Base-by-base conservation (phyloP, 2,329 filamentous ascomycete species). In the Aspergillus tamarii region DNA sequence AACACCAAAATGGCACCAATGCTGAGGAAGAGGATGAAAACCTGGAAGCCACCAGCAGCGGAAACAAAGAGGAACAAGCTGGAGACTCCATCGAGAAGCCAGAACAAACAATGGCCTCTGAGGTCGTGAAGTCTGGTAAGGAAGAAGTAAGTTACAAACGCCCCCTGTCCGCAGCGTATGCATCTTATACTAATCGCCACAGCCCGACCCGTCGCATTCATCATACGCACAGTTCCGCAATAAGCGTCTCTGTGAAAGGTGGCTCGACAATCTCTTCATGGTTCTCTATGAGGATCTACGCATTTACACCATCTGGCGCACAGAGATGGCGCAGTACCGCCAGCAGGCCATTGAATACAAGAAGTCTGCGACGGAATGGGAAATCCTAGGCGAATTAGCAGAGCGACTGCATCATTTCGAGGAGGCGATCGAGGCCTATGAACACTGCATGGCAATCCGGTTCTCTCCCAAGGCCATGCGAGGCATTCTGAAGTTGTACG, bases 221-320 rank as follows among this genome's bases (percentile, higher is more conserved):
- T 85, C 91, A 69, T 91, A 96, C 70, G 94, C 93, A 8, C 92
- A 94, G 71, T 93, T 99, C 75, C 95, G 96, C 76, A 97, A 97
- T 79, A 99, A 99, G 82, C 90, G 95, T 0, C 87, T 99, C 1
- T 99, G 95, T 74, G 95, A 99, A 80, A 89, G 95, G 70, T 99
- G 95, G 95, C 86, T 99, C 2, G 95, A 99, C 79, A 98, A 96
- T 73, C 85, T 99, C 26, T 99, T 99, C 82, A 99, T 99, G 95
- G 95, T 98, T 0, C 85, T 99, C 3, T 99, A 99, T 77, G 95
- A 99, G 78, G 95, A 99, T 74, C 86, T 99, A 21, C 92, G 95
- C 57, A 94, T 99, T 53, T 99, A 99, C 83, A 99, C 95, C 14
- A 99, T 99, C 78, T 99, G 95, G 95, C 90, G 95, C 62, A 98